A percentile compares a stretch with the other conserved stretches of the same genome.
phyloP scores from a whole-genome alignment of 2,329 filamentous ascomycete species.

The Neofusicoccum sp. region DNA sequence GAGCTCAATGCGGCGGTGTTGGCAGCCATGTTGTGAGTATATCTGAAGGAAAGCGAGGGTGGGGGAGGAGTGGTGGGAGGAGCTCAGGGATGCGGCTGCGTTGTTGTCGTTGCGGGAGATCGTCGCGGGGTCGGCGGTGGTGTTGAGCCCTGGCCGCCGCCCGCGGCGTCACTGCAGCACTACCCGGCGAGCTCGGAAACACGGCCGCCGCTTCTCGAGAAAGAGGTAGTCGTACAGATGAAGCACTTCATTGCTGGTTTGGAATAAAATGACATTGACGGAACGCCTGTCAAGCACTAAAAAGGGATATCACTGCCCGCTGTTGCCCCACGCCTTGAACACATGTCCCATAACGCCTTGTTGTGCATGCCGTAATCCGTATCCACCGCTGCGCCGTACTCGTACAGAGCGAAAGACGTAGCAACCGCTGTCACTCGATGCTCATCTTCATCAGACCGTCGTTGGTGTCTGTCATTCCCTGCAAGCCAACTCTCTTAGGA shows the following conservation, averaged over 20 bases:
- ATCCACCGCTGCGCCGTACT: not conserved
- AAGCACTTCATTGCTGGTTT: no score
- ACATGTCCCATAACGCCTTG: not conserved
- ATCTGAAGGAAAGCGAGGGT: not conserved
- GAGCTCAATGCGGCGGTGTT: conserved; percentile 54
- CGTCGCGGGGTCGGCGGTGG: conserved; percentile 25
- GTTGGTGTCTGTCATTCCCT: conserved; percentile 94
- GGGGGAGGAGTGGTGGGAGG: not conserved
- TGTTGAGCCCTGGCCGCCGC: conserved; percentile 20
- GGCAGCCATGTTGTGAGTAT: conserved; percentile 29
- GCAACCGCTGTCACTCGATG: conserved; percentile 68
- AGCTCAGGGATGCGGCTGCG: conserved; percentile 12
- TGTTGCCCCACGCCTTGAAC: not conserved
- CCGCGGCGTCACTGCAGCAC: not conserved
- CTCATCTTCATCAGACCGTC: conserved; percentile 97
- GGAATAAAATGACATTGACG: not conserved
- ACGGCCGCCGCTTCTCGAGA: not conserved
- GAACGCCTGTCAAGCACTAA: not conserved
- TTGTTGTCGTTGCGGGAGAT: conserved; percentile 22
- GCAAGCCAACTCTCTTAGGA: conserved; percentile 56
- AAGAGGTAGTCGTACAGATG: no score
- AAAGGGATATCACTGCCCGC: conserved; percentile 8
- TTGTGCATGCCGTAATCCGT: not conserved
- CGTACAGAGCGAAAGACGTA: not conserved
- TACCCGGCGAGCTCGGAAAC: not conserved